phyloP scores from a whole-genome alignment of 495 filamentous ascomycete species.

The Thozetella sp. region DNA sequence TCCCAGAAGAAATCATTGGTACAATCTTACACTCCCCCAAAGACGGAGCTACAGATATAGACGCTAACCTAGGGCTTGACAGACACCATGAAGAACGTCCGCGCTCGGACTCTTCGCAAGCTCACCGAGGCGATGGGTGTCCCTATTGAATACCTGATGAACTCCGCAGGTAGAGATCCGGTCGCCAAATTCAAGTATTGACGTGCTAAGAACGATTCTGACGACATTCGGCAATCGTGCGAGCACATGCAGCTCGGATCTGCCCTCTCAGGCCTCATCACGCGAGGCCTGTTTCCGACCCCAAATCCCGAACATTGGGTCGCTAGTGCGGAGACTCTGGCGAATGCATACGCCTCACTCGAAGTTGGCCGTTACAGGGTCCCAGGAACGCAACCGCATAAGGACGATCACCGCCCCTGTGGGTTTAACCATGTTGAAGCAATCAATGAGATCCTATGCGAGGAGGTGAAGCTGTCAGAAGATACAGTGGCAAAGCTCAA shows the following conservation, averaged over 20 bases:
- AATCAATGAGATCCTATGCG: neutral
- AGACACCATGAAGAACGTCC: conserved; percentile 13
- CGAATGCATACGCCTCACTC: conserved; percentile 5
- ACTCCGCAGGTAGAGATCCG: neutral
- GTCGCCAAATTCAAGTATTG: conserved; percentile 8
- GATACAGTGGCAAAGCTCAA: conserved; percentile 9
- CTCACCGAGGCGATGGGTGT: neutral
- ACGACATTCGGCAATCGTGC: conserved; percentile 12
- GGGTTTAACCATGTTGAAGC: conserved; percentile 13
- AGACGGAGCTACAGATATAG: neutral
- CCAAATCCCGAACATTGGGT: conserved; percentile 7
- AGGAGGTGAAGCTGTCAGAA: neutral
- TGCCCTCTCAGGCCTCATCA: conserved; percentile 8
- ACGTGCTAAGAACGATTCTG: conserved; percentile 6
- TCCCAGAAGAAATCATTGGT: conserved; percentile 15
- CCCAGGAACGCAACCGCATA: conserved; percentile 7
- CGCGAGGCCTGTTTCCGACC: conserved; percentile 9
- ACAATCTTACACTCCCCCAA: too few species aligned
- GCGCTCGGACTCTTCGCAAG: conserved; percentile 4
- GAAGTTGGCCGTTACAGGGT: conserved; percentile 16
- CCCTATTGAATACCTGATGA: conserved; percentile 9
- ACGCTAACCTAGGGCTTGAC: neutral
- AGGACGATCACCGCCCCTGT: conserved; percentile 16
- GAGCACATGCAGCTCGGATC: conserved; percentile 20
- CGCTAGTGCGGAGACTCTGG: conserved; percentile 11